Conservation (phyloP, 2,329 filamentous ascomycete genomes). For the Alternaria incomplexa region DNA sequence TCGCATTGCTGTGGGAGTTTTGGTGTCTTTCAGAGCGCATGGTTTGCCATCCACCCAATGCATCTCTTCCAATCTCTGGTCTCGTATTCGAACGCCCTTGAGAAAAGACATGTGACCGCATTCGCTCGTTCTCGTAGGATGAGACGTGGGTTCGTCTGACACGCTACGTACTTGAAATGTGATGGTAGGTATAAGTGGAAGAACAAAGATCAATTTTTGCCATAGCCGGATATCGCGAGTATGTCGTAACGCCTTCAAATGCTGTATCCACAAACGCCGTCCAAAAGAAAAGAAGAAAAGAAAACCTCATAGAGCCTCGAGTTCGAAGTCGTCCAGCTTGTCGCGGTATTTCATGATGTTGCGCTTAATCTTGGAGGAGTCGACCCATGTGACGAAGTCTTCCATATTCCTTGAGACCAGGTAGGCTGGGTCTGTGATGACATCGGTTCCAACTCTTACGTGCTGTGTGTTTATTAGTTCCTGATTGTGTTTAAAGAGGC, state of each 20-base stretch:
- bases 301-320: constrained; percentile 51
- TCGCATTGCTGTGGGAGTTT: neutral
- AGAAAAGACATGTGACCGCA: neutral
- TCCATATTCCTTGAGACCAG: constrained; percentile 88
- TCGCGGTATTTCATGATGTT: constrained; percentile 95
- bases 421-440: constrained; percentile 88
- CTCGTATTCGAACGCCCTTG: neutral
- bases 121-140: neutral
- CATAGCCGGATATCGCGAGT: constrained; percentile 15
- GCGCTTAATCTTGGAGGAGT: constrained; percentile 95
- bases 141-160: too few species aligned
- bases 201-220: neutral
- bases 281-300: neutral
- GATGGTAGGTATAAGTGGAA: neutral
- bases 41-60: neutral
- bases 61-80: neutral
- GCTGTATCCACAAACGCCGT: constrained; percentile 29
- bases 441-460: constrained; percentile 87
- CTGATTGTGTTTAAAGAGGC: neutral
- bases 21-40: neutral
- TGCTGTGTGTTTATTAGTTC: constrained; percentile 53
- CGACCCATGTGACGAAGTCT: constrained; percentile 96
- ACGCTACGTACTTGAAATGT: neutral
- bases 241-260: constrained; percentile 24
- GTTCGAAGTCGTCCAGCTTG: constrained; percentile 93